Evolutionary conservation across 495 filamentous ascomycete species (phyloP).

Genomic region (Xanthoparmelia taractica): DNA sequence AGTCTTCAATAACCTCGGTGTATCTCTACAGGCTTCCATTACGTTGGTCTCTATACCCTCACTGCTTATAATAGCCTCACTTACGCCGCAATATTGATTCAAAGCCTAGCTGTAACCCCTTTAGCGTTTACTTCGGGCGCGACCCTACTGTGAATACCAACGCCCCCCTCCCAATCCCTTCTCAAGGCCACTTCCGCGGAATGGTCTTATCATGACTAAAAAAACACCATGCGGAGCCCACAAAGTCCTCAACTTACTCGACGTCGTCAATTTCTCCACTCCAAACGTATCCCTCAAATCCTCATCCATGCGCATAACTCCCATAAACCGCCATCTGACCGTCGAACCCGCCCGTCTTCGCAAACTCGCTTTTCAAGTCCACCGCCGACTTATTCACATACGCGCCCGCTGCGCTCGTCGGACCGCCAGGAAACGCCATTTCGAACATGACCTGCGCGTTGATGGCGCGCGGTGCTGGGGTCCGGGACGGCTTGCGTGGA

Average conservation of each 20-base stretch:
- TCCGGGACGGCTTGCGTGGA: constrained; percentile 26
- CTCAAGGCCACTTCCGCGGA: background rate
- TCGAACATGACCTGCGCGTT: constrained; percentile 31
- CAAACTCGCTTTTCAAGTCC: constrained; percentile 18
- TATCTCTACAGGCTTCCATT: constrained; percentile 31
- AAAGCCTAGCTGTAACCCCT: constrained; percentile 32
- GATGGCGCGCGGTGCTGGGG: constrained; percentile 26
- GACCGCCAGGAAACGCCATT: background rate
- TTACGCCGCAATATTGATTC: constrained; percentile 31
- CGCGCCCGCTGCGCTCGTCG: background rate
- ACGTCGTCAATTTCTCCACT: constrained; percentile 22
- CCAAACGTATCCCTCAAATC: constrained; percentile 22
- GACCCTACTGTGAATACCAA: constrained; percentile 37
- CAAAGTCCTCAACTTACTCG: constrained; percentile 27
- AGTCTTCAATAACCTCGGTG: constrained; percentile 35
- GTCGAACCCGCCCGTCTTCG: constrained; percentile 26
- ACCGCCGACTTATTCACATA: constrained; percentile 3
- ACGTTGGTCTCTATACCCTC: constrained; percentile 37
- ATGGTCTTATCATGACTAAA: constrained; percentile 24
- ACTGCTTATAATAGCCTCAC: constrained; percentile 34
- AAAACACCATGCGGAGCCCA: constrained; percentile 34
- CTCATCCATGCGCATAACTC: constrained; percentile 38
- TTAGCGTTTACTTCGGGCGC: constrained; percentile 46
- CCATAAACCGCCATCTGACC: constrained; percentile 26
- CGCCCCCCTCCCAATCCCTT: background rate